Evolutionary conservation across 1,284 basidiomycete genomes (phyloP), one percentile per base, ranked within the genome.

Genomic region (Xerocomus nothofagi): DNA sequence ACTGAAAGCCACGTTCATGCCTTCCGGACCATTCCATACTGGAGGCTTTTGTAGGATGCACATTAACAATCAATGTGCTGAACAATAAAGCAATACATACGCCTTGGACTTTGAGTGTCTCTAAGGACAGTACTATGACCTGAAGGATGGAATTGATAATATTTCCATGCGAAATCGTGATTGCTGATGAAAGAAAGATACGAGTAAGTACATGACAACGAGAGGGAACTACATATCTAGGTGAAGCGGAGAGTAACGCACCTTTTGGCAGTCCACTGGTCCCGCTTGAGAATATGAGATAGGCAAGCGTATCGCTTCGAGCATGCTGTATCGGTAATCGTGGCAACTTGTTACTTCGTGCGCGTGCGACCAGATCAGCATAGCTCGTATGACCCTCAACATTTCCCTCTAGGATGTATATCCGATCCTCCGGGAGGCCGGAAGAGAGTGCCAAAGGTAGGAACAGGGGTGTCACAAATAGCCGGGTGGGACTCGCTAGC

Each of bases 201-300:
- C 12, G 12, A 8, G 17, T 61, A 15, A 50, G 49, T 9, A 33
- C 10, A 23, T 27, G 29, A 2, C 23, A n/a, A 1, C n/a, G 32
- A 32, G 15, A 4, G 3, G 12, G 24, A 1, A 10, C 10, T 30
- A n/a, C 7, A 31, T 37, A 29, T 12, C 10, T 15, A 20, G n/a
- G 14, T 45, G 20, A 6, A n/a, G 15, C 8, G 9, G 14, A 10
- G 23, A 32, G 9, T 7, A 6, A 44, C 62, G 41, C 29, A 85
- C 87, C 87, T 77, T 90, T 90, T 0, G 88, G 87, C 4, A 83
- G 68, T 2, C 88, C 88, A 50, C 78, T 88, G 0, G 88, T 90
- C 27, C 87, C 88, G 57, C 87, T 90, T 1, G 87, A 90, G 59
- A 88, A 88, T 0, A 86, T 67, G 1, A 91, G 69, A 64, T 89